phyloP scores from a whole-genome alignment of 1,139 yeast genomes.

The Blastobotrys apis region DNA sequence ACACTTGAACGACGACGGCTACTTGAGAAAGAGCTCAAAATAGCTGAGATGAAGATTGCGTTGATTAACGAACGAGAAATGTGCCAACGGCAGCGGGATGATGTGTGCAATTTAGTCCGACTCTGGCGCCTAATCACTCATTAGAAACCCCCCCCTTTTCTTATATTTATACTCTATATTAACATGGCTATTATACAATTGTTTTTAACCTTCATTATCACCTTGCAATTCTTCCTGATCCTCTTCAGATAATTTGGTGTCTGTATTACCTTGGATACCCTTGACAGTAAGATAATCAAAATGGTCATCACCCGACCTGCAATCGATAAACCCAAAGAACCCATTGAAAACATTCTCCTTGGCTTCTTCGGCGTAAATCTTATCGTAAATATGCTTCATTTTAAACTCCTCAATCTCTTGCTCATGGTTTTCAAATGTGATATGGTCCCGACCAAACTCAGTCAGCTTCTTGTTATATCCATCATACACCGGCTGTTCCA shows the following conservation, averaged over 20 bases:
- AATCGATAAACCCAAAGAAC: conserved; percentile 83
- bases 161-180: too few species aligned
- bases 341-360: conserved; percentile 85
- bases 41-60: background rate
- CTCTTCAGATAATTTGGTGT: conserved; percentile 25
- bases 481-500: conserved; percentile 90
- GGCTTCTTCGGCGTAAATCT: conserved; percentile 84
- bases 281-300: conserved; percentile 74
- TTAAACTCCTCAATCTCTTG: conserved; percentile 80
- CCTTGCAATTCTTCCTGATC: conserved; percentile 32
- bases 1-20: background rate
- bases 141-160: too few species aligned
- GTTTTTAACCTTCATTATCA: conserved; percentile 27
- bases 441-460: conserved; percentile 73
- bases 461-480: conserved; percentile 70
- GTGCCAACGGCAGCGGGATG: background rate
- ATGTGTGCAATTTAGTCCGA: too few species aligned
- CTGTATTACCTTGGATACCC: conserved; percentile 38
- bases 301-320: conserved; percentile 56
- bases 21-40: background rate
- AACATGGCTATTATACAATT: too few species aligned
- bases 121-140: too few species aligned
- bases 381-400: conserved; percentile 82
- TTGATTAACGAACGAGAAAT: background rate
- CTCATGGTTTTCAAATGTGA: conserved; percentile 64